Percentiles rank a stretch among this genome's conserved stretches.
phyloP scores from a whole-genome alignment of 129 eudicot genomes.

The Calendula officinalis region DNA sequence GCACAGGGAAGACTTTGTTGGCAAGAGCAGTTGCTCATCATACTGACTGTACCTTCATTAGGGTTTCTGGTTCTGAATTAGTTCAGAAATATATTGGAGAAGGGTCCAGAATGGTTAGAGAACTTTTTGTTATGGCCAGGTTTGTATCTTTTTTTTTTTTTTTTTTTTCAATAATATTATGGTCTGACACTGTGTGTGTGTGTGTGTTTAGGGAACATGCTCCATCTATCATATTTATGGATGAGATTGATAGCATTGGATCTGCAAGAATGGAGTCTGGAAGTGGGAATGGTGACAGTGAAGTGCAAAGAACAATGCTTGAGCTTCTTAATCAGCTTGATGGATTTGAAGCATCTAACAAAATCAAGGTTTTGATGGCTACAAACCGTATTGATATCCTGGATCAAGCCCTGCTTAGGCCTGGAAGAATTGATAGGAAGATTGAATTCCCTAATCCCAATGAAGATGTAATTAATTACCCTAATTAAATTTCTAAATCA shows the following conservation, averaged over 20 bases:
- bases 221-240: constrained; percentile 45
- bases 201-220: constrained; percentile 47
- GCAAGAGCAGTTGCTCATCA: constrained; percentile 66
- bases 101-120: constrained; percentile 57
- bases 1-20: constrained; percentile 58
- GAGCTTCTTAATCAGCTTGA: constrained; percentile 50
- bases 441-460: constrained; percentile 43
- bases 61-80: constrained; percentile 60
- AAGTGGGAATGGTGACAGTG: constrained; percentile 47
- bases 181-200: too few relatives aligned
- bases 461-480: constrained; percentile 24
- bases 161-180: background rate
- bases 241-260: constrained; percentile 46
- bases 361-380: constrained; percentile 47
- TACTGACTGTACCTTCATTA: constrained; percentile 57
- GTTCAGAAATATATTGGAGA: constrained; percentile 59
- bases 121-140: constrained; percentile 58
- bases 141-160: constrained; percentile 11
- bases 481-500: background rate
- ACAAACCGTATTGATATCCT: constrained; percentile 39
- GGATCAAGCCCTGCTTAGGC: constrained; percentile 46
- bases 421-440: constrained; percentile 41
- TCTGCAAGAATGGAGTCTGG: constrained; percentile 43
- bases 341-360: constrained; percentile 48
- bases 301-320: constrained; percentile 45